Conservation (phyloP, 176 grass and related monocot genomes). For the Miscanthus lutarioriparius region DNA sequence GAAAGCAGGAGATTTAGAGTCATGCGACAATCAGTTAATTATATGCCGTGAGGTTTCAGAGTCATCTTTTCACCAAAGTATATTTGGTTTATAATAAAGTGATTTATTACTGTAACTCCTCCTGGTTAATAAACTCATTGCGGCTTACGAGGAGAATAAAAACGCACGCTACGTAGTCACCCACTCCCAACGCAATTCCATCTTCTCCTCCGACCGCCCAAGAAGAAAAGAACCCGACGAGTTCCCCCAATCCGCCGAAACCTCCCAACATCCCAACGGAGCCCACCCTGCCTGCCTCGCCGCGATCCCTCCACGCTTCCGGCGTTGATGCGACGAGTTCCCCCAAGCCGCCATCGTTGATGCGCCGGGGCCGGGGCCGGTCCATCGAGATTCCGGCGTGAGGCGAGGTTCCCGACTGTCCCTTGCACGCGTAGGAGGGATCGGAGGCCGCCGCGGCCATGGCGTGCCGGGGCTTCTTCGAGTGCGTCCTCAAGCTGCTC, state of each 20-base stretch:
- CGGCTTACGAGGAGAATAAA: background rate
- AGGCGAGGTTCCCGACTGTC: background rate
- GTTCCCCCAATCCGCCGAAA: background rate
- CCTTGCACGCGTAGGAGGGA: background rate
- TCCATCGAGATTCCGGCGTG: conserved; percentile 26
- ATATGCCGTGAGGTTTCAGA: too few species aligned
- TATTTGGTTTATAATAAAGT: too few species aligned
- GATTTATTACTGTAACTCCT: background rate
- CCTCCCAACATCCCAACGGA: background rate
- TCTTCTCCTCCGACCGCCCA: conserved; percentile 3
- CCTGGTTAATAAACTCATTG: background rate
- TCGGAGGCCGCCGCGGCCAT: conserved; percentile 36
- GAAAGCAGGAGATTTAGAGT: too few species aligned
- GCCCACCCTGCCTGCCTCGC: background rate
- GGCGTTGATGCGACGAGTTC: too few species aligned
- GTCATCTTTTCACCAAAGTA: too few species aligned
- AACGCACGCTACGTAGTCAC: conserved; percentile 10
- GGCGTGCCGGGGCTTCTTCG: conserved; percentile 70
- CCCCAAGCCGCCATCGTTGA: conserved; percentile 16
- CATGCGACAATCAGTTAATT: too few species aligned
- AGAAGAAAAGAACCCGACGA: conserved; percentile 18
- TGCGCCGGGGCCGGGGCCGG: background rate
- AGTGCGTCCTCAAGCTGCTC: conserved; percentile 75
- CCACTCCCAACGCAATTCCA: conserved; percentile 9
- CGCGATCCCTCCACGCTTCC: background rate